Percentiles rank a stretch among this genome's conserved stretches.
phyloP scores from a whole-genome alignment of 495 filamentous ascomycete genomes.

The Staphylotrichum tortipilum region DNA sequence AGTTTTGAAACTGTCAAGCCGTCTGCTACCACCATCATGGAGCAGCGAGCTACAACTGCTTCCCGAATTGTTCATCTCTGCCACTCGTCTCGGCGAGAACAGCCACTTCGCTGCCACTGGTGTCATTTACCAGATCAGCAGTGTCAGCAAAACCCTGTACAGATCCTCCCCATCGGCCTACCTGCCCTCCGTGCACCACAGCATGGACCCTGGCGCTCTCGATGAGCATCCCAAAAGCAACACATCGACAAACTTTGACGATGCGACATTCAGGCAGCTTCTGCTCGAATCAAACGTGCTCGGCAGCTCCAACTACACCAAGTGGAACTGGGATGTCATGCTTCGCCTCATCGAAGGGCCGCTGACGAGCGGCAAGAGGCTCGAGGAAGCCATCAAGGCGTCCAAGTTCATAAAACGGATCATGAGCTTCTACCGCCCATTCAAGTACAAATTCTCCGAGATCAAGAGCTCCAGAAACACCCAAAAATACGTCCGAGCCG shows the following conservation, averaged over 20 bases:
- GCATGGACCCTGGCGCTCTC: slow-evolving; percentile 33
- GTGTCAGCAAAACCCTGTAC: slow-evolving; percentile 87
- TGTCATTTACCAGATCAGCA: slow-evolving; percentile 94
- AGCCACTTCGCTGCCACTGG: slow-evolving; percentile 72
- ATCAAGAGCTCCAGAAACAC: slow-evolving; percentile 80
- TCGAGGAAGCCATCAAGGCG: slow-evolving; percentile 89
- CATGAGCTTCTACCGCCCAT: slow-evolving; percentile 89
- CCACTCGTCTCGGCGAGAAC: slow-evolving; percentile 58
- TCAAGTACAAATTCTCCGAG: slow-evolving; percentile 90
- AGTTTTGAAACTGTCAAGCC: slow-evolving; percentile 77
- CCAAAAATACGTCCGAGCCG: slow-evolving; percentile 85
- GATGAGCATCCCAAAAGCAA: slow-evolving; percentile 65
- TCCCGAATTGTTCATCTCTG: slow-evolving; percentile 69
- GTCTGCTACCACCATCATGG: slow-evolving; percentile 67
- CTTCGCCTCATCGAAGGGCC: slow-evolving; percentile 88
- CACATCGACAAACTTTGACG: slow-evolving; percentile 68
- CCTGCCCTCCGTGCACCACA: slow-evolving; percentile 29
- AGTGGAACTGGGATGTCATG: slow-evolving; percentile 96
- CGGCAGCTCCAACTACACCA: slow-evolving; percentile 73
- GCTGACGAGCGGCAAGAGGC: slow-evolving; percentile 77
- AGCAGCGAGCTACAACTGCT: slow-evolving; percentile 77
- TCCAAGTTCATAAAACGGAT: slow-evolving; percentile 93
- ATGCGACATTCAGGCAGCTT: slow-evolving; percentile 73
- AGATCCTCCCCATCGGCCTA: slow-evolving; percentile 52
- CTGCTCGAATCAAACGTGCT: slow-evolving; percentile 83